Base-by-base conservation (phyloP, 1,139 yeast species). In the Blastobotrys petasosporus region DNA sequence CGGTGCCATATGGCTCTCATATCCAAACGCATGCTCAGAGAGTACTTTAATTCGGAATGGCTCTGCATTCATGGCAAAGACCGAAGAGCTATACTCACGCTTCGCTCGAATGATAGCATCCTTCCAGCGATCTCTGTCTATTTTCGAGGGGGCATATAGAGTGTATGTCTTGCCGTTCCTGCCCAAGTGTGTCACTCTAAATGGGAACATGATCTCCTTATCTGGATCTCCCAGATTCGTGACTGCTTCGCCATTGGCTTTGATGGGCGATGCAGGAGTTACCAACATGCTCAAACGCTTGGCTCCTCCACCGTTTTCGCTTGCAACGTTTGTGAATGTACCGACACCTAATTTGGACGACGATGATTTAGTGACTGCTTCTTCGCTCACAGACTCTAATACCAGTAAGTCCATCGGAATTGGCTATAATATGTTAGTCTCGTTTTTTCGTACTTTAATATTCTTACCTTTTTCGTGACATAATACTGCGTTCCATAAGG, bases 61-160 rank as follows among this genome's bases (percentile, higher is more conserved):
- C 50, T 77, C 85, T 0, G 73, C 62, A 28, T 65, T 69, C 17
- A 68, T 61, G 7, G 69, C 60, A 44, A 56, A 63, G 20, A 73
- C 70, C 29, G 75, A 60, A 13, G 68, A 67, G 43, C 77, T 75
- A 46, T 79, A 70, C 25, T 71, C 74, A 11, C 75, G 64, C 53
- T 82, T 79, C 12, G 88, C 83, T 10, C 66, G 64, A 34, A 74
- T 67, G 32, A 85, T 73, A 3, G 76, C 68, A 2, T 69, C 64
- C 3, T 79, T 64, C 95, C 95, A 87, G 5, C 67, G 67, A 8
- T 68, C 71, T 41, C 86, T 68, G 36, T 80, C 88, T 12, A 71
- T 68, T 28, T 70, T 71, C 0, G 78, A 69, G 15, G 75, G 70
- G 0, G 86, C 71, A 37, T 74, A 75, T 54, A 86, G 75, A 0